Base-by-base conservation (phyloP, 2,329 filamentous ascomycete species). In the Talaromyces sp. region DNA sequence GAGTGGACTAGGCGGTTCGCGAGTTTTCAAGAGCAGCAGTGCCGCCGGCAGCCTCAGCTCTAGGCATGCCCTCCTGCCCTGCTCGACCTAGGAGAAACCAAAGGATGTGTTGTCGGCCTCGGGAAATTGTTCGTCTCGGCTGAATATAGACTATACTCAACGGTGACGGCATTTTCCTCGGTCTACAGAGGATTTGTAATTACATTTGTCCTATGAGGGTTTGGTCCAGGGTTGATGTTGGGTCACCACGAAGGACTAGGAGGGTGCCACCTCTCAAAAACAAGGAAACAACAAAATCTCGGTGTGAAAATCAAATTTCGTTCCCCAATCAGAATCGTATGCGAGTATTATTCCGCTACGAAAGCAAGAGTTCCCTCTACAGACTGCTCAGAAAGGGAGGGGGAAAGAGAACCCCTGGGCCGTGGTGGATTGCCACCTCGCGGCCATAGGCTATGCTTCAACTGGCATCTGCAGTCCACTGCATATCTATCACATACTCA, bases 401-500 rank as follows among this genome's bases (percentile, higher is more conserved):
- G 21, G 43, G 9, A 19, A 58, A 53, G 49, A 13, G 5, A 9
- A n/a, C 4, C 19, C 24, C 3, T 21, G 8, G 49, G 21, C 14
- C 21, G 24, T 52, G 13, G 49, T 27, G n/a, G 55, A 50, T 60
- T 60, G 55, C 59, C 59, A 60, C 59, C 27, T 43, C 31, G 26
- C 32, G 29, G n/a, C 46, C 11, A 58, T 58, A 58, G 59, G 59
- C 41, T 27, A 26, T 60, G 35, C 35, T 32, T 51, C 24, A 17
- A 51, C 41, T 21, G 19, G 49, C 13, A 3, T 38, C 55, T 57
- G 55, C 55, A 57, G 21, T 21, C n/a, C 19, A 26, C 54, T 60
- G 59, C 59, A 60, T 57, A 38, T 24, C 35, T 29, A 51, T 60
- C 59, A 60, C 59, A 49, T 35, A 38, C 27, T 51, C 24, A 27